These are phyloP conservation scores for Moniliophthora roreri DNA, from an alignment of 1,284 basidiomycete genomes.

Conservation along the genomic window DNA sequence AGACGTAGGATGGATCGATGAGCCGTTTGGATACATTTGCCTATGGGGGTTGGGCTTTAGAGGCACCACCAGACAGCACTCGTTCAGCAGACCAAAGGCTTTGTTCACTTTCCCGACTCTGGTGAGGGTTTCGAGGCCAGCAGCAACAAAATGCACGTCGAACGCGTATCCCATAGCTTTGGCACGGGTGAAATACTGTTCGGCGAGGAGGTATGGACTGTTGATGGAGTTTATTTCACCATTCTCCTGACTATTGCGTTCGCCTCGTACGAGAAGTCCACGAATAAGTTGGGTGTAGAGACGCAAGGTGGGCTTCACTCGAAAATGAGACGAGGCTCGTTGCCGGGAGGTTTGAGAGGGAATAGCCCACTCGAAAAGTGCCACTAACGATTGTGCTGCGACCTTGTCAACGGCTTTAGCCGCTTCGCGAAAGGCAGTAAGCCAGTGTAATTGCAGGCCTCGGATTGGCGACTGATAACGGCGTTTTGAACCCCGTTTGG, in stretches of 20 bases:
- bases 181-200: slow-evolving; percentile 45
- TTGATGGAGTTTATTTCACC: not conserved
- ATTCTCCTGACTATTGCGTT: slow-evolving; percentile 6
- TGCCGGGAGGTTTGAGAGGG: not conserved
- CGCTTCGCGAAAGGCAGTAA: slow-evolving; percentile 31
- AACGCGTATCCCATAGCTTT: slow-evolving; percentile 34
- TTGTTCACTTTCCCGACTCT: slow-evolving; percentile 39
- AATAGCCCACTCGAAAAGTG: not conserved
- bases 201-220: slow-evolving; percentile 30
- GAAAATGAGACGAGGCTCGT: not conserved
- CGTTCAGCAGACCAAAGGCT: slow-evolving; percentile 51
- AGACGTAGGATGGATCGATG: too few species aligned
- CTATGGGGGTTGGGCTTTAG: slow-evolving; percentile 9
- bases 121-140: slow-evolving; percentile 52
- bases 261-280: slow-evolving; percentile 45
- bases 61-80: slow-evolving; percentile 25
- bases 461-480: not conserved
- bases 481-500: too few species aligned
- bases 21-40: too few species aligned
- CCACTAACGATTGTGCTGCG: not conserved
- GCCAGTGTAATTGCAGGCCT: slow-evolving; percentile 25
- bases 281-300: slow-evolving; percentile 52
- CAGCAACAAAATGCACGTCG: slow-evolving; percentile 47
- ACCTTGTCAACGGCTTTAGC: slow-evolving; percentile 23
- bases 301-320: slow-evolving; percentile 35